A percentile compares a stretch with the other conserved stretches of the same genome.
phyloP scores from a whole-genome alignment of 2,329 filamentous ascomycete genomes.

The Coniella lustricola region DNA sequence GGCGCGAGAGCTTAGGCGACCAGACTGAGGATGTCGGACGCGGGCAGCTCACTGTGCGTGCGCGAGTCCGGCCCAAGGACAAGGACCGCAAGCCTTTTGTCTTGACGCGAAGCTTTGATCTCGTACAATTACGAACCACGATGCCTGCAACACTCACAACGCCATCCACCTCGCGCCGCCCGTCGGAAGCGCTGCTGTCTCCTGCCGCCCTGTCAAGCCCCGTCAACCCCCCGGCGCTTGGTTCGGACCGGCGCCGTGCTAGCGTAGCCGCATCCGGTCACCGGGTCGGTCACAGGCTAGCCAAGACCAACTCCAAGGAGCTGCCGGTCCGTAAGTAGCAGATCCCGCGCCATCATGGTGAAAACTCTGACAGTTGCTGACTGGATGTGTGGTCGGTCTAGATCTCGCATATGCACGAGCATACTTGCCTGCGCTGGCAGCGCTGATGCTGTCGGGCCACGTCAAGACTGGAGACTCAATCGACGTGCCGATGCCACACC shows the following conservation, averaged over 20 bases:
- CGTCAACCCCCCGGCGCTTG: constrained; percentile 2
- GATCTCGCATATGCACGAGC: constrained; percentile 41
- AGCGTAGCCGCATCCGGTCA: constrained; percentile 7
- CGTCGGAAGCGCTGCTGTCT: constrained; percentile 2
- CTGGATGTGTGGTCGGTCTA: constrained; percentile 20
- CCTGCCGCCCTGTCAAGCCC: constrained; percentile 8
- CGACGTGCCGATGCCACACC: constrained; percentile 51
- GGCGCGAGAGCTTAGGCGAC: constrained; percentile 24
- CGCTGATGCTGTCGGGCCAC: constrained; percentile 47
- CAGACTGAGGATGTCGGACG: constrained; percentile 3
- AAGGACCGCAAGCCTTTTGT: constrained; percentile 37
- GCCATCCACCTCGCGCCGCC: constrained; percentile 14
- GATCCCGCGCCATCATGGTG: neutral
- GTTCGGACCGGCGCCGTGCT: constrained; percentile 8
- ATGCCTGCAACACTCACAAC: constrained; percentile 29
- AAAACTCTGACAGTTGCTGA: neutral
- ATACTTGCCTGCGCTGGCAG: constrained; percentile 46
- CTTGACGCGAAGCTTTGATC: constrained; percentile 43
- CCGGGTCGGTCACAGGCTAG: constrained; percentile 14
- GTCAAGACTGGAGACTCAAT: constrained; percentile 46
- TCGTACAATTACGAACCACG: constrained; percentile 39
- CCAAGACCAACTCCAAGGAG: constrained; percentile 21
- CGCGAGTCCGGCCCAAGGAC: constrained; percentile 34
- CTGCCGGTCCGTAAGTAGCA: constrained; percentile 40
- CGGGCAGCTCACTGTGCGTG: constrained; percentile 31